These are phyloP conservation scores for Tilletia caries DNA, from an alignment of 1,284 basidiomycete species.

Conservation along the genomic window DNA sequence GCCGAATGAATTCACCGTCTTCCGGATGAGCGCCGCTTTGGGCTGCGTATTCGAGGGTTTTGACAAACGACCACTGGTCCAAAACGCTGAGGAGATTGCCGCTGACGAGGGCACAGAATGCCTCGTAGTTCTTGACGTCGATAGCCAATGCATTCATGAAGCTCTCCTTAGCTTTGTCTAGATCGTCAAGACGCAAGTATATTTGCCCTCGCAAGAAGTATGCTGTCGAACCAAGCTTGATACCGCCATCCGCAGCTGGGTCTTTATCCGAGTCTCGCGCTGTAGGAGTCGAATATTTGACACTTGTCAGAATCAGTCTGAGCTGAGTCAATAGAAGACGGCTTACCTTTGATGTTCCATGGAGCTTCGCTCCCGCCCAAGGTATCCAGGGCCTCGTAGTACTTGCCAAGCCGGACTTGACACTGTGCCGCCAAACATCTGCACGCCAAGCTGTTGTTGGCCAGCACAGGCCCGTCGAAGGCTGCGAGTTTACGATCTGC, in stretches of 20 bases:
- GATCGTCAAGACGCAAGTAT: constrained; percentile 86
- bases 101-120: constrained; percentile 82
- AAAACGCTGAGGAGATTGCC: constrained; percentile 63
- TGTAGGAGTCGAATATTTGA: not conserved
- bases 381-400: constrained; percentile 86
- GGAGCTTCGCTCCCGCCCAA: constrained; percentile 66
- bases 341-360: constrained; percentile 25
- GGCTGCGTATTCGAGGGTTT: constrained; percentile 73
- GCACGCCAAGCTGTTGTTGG: constrained; percentile 62
- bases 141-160: constrained; percentile 91
- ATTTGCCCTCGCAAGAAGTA: constrained; percentile 87
- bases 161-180: constrained; percentile 80
- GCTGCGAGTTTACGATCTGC: constrained; percentile 16
- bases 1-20: constrained; percentile 65
- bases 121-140: constrained; percentile 96
- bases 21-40: constrained; percentile 63
- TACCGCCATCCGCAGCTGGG: constrained; percentile 52
- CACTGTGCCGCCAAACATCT: constrained; percentile 91
- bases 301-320: not conserved
- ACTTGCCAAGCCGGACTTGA: constrained; percentile 86
- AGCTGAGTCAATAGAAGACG: no score
- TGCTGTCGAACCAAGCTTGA: constrained; percentile 58
- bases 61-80: constrained; percentile 84
- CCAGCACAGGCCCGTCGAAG: constrained; percentile 37
- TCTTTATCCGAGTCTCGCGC: constrained; percentile 7